Conservation (phyloP, 345 rosid species). For the Rhodomyrtus tomentosa region DNA sequence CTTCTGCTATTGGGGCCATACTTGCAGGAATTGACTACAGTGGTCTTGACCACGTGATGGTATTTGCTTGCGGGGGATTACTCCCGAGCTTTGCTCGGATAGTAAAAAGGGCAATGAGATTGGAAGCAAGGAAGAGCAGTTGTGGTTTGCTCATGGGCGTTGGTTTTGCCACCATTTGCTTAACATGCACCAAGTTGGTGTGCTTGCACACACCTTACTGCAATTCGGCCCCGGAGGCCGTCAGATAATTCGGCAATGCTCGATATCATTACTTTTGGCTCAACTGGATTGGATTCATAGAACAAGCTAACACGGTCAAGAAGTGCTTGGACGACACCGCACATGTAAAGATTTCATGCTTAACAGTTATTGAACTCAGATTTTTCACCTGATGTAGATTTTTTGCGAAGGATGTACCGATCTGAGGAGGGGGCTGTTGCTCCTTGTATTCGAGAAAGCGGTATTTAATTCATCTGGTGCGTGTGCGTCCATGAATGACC, state of each 20-base stretch:
- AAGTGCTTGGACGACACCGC: not conserved
- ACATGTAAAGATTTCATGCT: not conserved
- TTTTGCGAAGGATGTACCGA: not conserved
- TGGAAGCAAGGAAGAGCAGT: constrained; percentile 50
- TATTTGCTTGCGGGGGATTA: constrained; percentile 83
- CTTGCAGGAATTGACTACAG: constrained; percentile 88
- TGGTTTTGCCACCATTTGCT: constrained; percentile 60
- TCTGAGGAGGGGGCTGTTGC: not conserved
- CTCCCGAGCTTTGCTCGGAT: constrained; percentile 62
- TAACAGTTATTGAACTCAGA: not conserved
- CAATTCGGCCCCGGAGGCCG: constrained; percentile 98
- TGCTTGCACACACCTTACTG: constrained; percentile 97
- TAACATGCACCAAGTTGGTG: constrained; percentile 76
- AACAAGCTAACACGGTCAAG: not conserved
- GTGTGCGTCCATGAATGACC: not conserved
- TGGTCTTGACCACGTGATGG: constrained; percentile 91
- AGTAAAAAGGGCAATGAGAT: constrained; percentile 43
- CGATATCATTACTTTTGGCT: not conserved
- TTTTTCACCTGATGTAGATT: not conserved
- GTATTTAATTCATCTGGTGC: not conserved
- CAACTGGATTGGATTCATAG: not conserved
- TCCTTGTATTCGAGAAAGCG: not conserved
- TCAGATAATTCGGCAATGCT: constrained; percentile 24
- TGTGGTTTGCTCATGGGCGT: constrained; percentile 58
- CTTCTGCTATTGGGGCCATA: constrained; percentile 85